Evolutionary conservation across 2,329 filamentous ascomycete species (phyloP), one percentile per base, ranked within the genome.

Genomic region (Diaporthe vexans): DNA sequence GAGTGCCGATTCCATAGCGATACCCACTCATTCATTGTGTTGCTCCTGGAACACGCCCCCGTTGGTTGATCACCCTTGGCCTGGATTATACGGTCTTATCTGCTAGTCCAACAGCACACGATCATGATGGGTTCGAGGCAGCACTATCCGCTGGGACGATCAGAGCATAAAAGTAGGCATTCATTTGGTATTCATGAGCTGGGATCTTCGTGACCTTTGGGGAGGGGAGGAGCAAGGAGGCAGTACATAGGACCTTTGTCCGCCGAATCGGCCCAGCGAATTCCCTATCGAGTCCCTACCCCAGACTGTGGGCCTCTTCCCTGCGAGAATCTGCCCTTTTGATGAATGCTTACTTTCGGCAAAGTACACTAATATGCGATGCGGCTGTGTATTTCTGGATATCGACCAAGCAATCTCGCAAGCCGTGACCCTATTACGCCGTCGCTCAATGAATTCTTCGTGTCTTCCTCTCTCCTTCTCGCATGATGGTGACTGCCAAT

Each of bases 1-100:
- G 71, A 74, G 59, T 58, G 68, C 43, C 29, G 58, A 33, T 58
- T 65, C 58, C 67, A 63, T 74, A 74, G 67, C 72, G 58, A 74
- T 74, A 74, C 72, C 71, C 67, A 71, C 71, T 74, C 72, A 61
- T 57, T 43, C 17, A 43, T 43, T 71, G 69, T 67, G 43, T 61
- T 61, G 37, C 69, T 61, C 51, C 40, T 54, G 58, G 57, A 56
- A n/a, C 21, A 56, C 4, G 24, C 9, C 19, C 13, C 40, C 13
- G n/a, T 33, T 19, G 0, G 48, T n/a, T 19, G 15, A 1, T 13
- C 9, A 43, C 33, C n/a, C 68, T 37, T n/a, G 29, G 8, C 24
- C n/a, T 24, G 17, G 33, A 24, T 48, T 15, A 29, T 21, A 35
- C 1, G 17, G 48, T 51, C 26, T 1, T 19, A 52, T 43, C 19